Evolutionary conservation across 2,329 filamentous ascomycete species (phyloP), one percentile per base, ranked within the genome.

Genomic region (Verticillium tricorpus): DNA sequence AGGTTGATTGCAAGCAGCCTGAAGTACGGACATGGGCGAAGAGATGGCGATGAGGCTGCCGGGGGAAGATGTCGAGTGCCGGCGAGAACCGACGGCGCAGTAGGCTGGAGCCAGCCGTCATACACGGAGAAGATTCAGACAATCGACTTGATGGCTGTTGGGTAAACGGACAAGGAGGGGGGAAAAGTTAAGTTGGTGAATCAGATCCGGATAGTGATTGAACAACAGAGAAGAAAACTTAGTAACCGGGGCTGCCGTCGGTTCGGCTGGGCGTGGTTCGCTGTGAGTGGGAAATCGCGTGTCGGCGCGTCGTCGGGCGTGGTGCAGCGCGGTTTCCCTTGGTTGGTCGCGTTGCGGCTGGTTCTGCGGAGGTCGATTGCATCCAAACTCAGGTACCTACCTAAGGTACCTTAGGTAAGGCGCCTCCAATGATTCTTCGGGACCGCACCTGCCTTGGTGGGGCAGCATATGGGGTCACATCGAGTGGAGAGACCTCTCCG

Each of bases 31-130:
- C 28, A 54, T 45, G 58, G n/a, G 56, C 35, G 22, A 22, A n/a
- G n/a, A 32, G 54, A 32, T 19, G 28, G n/a, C 3, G 22, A 34
- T 17, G 54, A 4, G n/a, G 12, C 9, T 14, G 54, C 5, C 8
- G 28, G 14, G 8, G 54, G 14, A 11, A 11, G 7, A 32, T 19
- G 22, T n/a, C 7, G 14, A 31, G 28, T 32, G 31, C 54, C 31
- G 19, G 54, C 31, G 15, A 32, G 28, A 11, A 56, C 17, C 25
- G 54, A 34, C 25, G 25, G 54, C 45, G 45, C 45, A 34, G 31
- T n/a, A 56, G 54, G 25, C 54, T 56, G 54, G 54, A n/a, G 4
- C 54, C 54, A 56, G 54, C 54, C 54, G 25, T 56, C 54, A 56
- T 56, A 31, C 54, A 56, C 54, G 22, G 54, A 14, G 15, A 5